phyloP scores from a whole-genome alignment of 2,329 filamentous ascomycete species.

The Phialocephala sp. region DNA sequence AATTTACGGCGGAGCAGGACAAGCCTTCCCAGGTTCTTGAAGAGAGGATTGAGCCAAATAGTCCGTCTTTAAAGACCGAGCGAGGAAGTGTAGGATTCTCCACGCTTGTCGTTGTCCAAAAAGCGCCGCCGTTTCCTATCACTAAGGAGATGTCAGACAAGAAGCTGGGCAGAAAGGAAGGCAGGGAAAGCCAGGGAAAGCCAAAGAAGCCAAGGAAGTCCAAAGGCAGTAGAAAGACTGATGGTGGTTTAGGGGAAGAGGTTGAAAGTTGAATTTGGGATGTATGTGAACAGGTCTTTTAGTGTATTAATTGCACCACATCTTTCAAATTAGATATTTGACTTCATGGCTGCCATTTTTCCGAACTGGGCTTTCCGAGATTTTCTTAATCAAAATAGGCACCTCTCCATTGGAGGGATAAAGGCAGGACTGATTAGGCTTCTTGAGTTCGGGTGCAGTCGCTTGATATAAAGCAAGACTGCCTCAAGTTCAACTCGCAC shows the following conservation, averaged over 20 bases:
- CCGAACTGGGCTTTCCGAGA: not conserved
- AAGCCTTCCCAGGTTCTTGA: not conserved
- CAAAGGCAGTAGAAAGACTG: not conserved
- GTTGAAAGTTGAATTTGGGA: not conserved
- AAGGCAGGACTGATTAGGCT: not conserved
- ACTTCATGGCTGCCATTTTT: not conserved
- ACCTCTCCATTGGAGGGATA: not conserved
- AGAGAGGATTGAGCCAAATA: conserved; percentile 1
- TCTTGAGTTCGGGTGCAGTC: not conserved
- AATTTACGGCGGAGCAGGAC: not conserved
- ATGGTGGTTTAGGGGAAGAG: not conserved
- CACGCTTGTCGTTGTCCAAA: conserved; percentile 9
- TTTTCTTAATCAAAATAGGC: not conserved
- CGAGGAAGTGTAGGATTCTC: conserved; percentile 10
- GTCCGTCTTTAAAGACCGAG: not conserved
- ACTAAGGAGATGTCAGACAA: not conserved
- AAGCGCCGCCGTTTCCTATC: not conserved
- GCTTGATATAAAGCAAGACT: not conserved
- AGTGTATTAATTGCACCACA: not conserved
- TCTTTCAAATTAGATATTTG: not conserved
- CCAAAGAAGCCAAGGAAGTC: conserved; percentile 8
- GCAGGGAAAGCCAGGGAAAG: not conserved
- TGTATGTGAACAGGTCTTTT: not conserved
- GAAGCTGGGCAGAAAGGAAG: not conserved
- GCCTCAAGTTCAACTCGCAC: not conserved